These are phyloP conservation scores for Naganishia friedmannii DNA, from an alignment of 768 basidiomycete genomes.

Conservation along the genomic window DNA sequence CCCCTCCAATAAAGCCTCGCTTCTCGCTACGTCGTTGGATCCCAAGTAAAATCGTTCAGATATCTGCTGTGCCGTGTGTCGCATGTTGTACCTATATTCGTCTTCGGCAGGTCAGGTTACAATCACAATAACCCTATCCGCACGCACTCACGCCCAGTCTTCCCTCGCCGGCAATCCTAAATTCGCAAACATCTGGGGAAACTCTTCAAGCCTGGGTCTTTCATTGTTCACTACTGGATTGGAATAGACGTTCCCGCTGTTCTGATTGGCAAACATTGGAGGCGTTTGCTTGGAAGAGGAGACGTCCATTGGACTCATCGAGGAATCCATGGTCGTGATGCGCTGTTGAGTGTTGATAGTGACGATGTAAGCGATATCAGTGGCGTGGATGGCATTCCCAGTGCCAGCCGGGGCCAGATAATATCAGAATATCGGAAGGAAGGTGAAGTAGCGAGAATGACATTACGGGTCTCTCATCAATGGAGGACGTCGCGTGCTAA, in stretches of 20 bases:
- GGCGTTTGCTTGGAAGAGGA: background rate
- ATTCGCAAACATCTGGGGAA: background rate
- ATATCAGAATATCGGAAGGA: no score
- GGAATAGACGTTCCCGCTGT: background rate
- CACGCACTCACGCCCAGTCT: slow-evolving; percentile 28
- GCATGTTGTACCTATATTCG: slow-evolving; percentile 50
- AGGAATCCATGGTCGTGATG: background rate
- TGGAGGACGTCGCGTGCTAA: no score
- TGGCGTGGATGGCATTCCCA: no score
- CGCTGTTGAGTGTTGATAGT: no score
- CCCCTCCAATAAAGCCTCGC: slow-evolving; percentile 37
- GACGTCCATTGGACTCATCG: slow-evolving; percentile 4
- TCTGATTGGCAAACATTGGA: background rate
- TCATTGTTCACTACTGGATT: slow-evolving; percentile 15
- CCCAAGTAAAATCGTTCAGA: slow-evolving; percentile 48
- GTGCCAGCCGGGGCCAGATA: no score
- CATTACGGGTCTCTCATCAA: no score
- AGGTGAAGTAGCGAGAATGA: no score
- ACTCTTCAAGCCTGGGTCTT: slow-evolving; percentile 1
- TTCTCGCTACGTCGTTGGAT: slow-evolving; percentile 46
- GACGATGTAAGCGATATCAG: no score
- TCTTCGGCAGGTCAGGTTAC: background rate
- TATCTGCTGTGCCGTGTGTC: slow-evolving; percentile 49
- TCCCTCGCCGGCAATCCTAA: slow-evolving; percentile 15
- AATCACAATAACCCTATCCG: background rate